Percentiles rank a stretch among this genome's conserved stretches.
phyloP scores from a whole-genome alignment of 2,329 filamentous ascomycete species.

The Pyricularia pennisetigena region DNA sequence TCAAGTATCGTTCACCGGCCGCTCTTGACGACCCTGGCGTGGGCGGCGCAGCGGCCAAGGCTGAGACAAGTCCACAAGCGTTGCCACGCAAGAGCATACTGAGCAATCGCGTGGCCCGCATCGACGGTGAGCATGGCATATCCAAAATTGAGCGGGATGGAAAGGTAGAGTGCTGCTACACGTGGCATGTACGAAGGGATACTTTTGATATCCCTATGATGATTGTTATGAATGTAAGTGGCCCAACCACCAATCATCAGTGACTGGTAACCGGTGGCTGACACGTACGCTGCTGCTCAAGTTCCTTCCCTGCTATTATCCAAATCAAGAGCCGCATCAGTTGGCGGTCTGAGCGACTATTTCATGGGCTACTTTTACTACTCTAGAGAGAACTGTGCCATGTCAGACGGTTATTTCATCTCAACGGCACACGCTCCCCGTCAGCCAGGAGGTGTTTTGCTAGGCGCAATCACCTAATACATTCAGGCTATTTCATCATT shows the following conservation, averaged over 20 bases:
- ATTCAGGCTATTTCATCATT: not conserved
- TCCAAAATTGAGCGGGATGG: conserved; percentile 76
- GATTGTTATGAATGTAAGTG: conserved; percentile 93
- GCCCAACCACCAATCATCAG: not conserved
- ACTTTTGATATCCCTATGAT: conserved; percentile 98
- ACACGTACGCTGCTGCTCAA: conserved; percentile 14
- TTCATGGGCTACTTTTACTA: not conserved
- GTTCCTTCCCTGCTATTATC: conserved; percentile 52
- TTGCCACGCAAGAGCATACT: conserved; percentile 38
- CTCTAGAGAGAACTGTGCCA: not conserved
- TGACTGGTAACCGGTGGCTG: not conserved
- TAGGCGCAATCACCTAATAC: not conserved
- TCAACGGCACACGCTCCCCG: not conserved
- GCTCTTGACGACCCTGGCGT: conserved; percentile 18
- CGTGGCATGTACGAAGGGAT: conserved; percentile 94
- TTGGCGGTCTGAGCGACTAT: conserved; percentile 36
- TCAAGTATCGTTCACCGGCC: conserved; percentile 71
- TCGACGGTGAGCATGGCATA: conserved; percentile 69
- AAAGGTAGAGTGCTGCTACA: conserved; percentile 90
- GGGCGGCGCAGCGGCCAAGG: conserved; percentile 12
- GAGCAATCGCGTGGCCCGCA: conserved; percentile 50
- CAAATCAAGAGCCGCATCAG: conserved; percentile 45
- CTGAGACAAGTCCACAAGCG: conserved; percentile 31
- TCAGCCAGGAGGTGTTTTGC: not conserved
- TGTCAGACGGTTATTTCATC: not conserved